These are phyloP conservation scores for Colletotrichum gigasporum DNA, from an alignment of 2,329 filamentous ascomycete genomes.

Conservation along the genomic window DNA sequence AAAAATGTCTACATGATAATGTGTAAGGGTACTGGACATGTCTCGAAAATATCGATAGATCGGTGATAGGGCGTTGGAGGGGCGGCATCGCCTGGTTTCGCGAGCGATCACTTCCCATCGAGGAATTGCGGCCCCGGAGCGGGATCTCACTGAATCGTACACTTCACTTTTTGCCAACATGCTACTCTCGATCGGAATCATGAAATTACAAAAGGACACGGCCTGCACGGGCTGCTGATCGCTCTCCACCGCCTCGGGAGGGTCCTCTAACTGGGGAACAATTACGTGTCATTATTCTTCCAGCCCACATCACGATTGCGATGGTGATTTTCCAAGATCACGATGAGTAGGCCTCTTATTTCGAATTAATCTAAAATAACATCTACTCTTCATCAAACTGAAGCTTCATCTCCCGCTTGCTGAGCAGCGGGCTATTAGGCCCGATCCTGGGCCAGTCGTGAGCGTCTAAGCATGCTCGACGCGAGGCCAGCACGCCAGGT, in stretches of 20 bases:
- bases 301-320: constrained; percentile 11
- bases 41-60: background rate
- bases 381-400: constrained; percentile 40
- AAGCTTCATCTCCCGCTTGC: constrained; percentile 47
- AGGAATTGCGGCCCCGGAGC: background rate
- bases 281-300: background rate
- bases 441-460: constrained; percentile 57
- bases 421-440: constrained; percentile 47
- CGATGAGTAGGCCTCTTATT: background rate
- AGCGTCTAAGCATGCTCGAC: constrained; percentile 64
- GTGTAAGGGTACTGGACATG: background rate
- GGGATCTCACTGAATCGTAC: background rate
- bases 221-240: constrained; percentile 20
- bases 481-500: constrained; percentile 58
- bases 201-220: background rate
- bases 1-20: background rate
- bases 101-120: constrained; percentile 11
- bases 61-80: background rate
- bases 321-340: background rate
- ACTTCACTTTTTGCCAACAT: background rate
- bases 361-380: background rate
- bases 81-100: no score
- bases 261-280: background rate
- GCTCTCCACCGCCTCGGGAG: background rate
- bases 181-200: constrained; percentile 1